These are phyloP conservation scores for Rehmannia glutinosa DNA, from an alignment of 257 asterid species.

Conservation along the genomic window DNA sequence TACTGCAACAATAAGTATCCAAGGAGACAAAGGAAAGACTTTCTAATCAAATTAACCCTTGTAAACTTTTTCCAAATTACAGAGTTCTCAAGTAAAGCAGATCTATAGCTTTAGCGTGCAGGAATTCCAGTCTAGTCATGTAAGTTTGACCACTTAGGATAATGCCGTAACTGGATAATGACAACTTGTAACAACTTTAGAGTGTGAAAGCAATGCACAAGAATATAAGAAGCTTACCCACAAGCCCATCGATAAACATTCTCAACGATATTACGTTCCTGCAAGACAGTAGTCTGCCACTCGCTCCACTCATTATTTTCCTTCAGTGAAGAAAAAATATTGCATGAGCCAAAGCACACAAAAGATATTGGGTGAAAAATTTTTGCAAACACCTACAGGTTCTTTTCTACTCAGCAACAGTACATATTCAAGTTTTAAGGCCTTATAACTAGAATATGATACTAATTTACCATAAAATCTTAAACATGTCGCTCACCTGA, in stretches of 20 bases:
- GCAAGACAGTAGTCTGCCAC: slow-evolving; percentile 73
- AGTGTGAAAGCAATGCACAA: neutral
- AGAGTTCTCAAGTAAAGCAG: neutral
- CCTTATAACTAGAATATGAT: too few relatives aligned
- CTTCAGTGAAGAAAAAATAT: slow-evolving; percentile 36
- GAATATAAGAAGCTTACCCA: slow-evolving; percentile 55
- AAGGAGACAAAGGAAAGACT: neutral
- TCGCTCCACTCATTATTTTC: slow-evolving; percentile 71
- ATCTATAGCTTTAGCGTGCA: neutral
- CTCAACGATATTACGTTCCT: slow-evolving; percentile 73
- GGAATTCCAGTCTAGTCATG: neutral
- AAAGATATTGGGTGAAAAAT: neutral
- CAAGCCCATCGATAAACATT: slow-evolving; percentile 95
- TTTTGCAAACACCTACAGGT: neutral
- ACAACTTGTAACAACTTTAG: neutral
- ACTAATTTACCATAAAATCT: too few relatives aligned
- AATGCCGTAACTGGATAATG: neutral
- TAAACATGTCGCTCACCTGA: slow-evolving; percentile 47
- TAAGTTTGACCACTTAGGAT: neutral
- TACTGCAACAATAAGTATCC: neutral
- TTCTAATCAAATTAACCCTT: neutral
- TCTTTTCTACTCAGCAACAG: neutral
- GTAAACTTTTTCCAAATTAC: neutral
- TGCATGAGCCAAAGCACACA: neutral
- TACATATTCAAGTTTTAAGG: too few relatives aligned